These are phyloP conservation scores for Mycena epipterygia DNA, from an alignment of 768 basidiomycete species.

Conservation along the genomic window DNA sequence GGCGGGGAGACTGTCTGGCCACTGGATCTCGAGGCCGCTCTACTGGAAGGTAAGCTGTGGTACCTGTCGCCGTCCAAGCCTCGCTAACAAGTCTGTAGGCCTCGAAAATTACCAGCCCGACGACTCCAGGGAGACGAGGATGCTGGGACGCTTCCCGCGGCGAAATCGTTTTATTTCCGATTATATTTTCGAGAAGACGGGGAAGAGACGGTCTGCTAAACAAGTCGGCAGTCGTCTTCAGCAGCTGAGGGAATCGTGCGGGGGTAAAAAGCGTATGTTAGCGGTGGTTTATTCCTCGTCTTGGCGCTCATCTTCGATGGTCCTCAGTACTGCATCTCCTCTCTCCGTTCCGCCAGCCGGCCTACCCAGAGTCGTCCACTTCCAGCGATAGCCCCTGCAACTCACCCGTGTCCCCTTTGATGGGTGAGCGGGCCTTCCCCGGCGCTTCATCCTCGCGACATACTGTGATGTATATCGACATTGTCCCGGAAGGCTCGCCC, in stretches of 20 bases:
- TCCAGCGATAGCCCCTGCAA: slow-evolving; percentile 30
- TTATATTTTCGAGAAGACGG: slow-evolving; percentile 78
- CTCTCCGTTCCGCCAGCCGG: slow-evolving; percentile 51
- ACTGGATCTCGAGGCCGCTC: slow-evolving; percentile 80
- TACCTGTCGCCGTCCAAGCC: not conserved
- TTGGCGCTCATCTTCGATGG: slow-evolving; percentile 14
- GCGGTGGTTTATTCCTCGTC: slow-evolving; percentile 15
- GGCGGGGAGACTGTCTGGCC: slow-evolving; percentile 87
- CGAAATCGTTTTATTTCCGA: slow-evolving; percentile 87
- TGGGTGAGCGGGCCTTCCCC: slow-evolving; percentile 31
- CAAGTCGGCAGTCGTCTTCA: slow-evolving; percentile 87
- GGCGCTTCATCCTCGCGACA: slow-evolving; percentile 38
- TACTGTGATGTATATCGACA: slow-evolving; percentile 62
- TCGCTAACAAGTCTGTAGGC: slow-evolving; percentile 55
- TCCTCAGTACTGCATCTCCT: slow-evolving; percentile 60
- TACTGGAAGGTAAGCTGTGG: slow-evolving; percentile 72
- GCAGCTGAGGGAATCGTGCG: slow-evolving; percentile 80
- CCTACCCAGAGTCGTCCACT: slow-evolving; percentile 37
- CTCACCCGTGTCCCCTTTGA: slow-evolving; percentile 34
- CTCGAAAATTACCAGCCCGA: slow-evolving; percentile 79
- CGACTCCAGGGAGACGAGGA: slow-evolving; percentile 78
- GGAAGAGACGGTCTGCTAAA: slow-evolving; percentile 79
- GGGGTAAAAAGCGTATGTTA: slow-evolving; percentile 77
- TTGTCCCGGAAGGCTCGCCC: slow-evolving; percentile 49
- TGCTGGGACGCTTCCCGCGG: slow-evolving; percentile 83